A percentile compares a stretch with the other conserved stretches of the same genome.
phyloP scores from a whole-genome alignment of 495 filamentous ascomycete species.

The Copromyces sp. region DNA sequence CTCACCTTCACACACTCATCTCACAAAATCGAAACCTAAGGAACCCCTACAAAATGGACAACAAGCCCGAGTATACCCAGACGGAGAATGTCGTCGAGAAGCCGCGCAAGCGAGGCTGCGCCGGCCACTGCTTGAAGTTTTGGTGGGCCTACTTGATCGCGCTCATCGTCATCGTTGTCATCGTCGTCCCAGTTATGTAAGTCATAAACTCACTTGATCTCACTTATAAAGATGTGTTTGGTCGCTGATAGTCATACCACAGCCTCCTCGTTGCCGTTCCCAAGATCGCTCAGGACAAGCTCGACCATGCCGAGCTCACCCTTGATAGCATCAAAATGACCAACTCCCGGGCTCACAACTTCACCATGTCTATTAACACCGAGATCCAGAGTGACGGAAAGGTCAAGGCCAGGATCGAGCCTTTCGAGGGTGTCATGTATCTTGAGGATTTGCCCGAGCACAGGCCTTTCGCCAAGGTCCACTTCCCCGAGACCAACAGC shows the following conservation, averaged over 20 bases:
- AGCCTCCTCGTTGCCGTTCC: conserved; percentile 68
- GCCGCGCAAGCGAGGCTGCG: conserved; percentile 18
- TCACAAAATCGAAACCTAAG: not conserved
- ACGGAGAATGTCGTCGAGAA: conserved; percentile 13
- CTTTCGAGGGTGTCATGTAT: conserved; percentile 35
- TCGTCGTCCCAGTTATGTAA: conserved; percentile 59
- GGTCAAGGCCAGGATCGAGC: conserved; percentile 33
- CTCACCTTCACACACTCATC: not conserved
- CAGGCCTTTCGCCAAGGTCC: conserved; percentile 42
- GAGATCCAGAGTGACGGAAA: conserved; percentile 43
- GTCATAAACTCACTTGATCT: conserved; percentile 18
- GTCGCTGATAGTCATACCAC: not conserved
- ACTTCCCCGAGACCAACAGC: conserved; percentile 43
- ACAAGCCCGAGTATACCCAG: conserved; percentile 16
- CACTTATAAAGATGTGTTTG: not conserved
- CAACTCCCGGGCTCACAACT: conserved; percentile 45
- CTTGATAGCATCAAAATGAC: conserved; percentile 49
- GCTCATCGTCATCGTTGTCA: conserved; percentile 45
- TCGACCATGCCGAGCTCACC: conserved; percentile 53
- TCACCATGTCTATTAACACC: conserved; percentile 48
- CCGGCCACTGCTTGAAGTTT: conserved; percentile 41
- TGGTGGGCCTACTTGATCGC: conserved; percentile 66
- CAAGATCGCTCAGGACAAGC: conserved; percentile 56
- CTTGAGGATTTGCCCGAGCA: conserved; percentile 46
- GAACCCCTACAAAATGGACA: not conserved